Conservation (phyloP, 2,329 filamentous ascomycete species). For the Nemania bipapillata region DNA sequence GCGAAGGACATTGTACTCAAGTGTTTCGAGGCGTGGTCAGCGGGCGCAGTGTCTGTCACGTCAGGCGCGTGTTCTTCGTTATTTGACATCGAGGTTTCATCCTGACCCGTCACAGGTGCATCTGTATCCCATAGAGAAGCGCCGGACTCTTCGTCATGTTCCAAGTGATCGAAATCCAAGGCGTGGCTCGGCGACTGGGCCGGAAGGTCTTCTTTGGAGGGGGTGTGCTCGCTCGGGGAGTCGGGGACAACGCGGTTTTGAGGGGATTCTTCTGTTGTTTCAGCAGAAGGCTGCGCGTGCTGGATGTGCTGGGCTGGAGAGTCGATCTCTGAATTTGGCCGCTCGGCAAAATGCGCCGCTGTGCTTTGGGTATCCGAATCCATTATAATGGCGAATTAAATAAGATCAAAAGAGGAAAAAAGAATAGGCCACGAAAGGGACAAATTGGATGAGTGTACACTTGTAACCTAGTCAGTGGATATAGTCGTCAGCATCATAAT, state of each 20-base stretch:
- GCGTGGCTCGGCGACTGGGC: slow-evolving; percentile 36
- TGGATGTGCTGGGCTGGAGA: slow-evolving; percentile 13
- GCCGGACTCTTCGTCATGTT: slow-evolving; percentile 44
- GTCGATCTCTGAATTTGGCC: slow-evolving; percentile 56
- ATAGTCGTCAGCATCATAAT: slow-evolving; percentile 37
- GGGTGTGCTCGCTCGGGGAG: slow-evolving; percentile 32
- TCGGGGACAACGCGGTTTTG: slow-evolving; percentile 16
- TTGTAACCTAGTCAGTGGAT: slow-evolving; percentile 19
- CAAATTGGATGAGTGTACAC: slow-evolving; percentile 38
- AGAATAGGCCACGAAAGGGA: slow-evolving; percentile 36
- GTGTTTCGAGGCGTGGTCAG: slow-evolving; percentile 60
- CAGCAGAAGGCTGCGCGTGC: slow-evolving; percentile 21
- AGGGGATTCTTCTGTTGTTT: slow-evolving; percentile 11
- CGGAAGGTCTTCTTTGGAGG: slow-evolving; percentile 34
- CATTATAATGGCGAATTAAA: slow-evolving; percentile 55
- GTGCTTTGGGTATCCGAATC: slow-evolving; percentile 56
- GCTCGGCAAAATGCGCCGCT: slow-evolving; percentile 64
- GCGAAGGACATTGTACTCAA: slow-evolving; percentile 71
- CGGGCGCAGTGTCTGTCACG: slow-evolving; percentile 7
- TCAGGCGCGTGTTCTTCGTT: slow-evolving; percentile 7
- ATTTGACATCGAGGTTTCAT: neutral
- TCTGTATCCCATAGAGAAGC: slow-evolving; percentile 45
- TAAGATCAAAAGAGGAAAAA: slow-evolving; percentile 43
- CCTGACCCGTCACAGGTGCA: neutral
- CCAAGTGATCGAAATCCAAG: slow-evolving; percentile 44